These are phyloP conservation scores for Termitomyces sp. DNA, from an alignment of 768 basidiomycete species.

Conservation along the genomic window DNA sequence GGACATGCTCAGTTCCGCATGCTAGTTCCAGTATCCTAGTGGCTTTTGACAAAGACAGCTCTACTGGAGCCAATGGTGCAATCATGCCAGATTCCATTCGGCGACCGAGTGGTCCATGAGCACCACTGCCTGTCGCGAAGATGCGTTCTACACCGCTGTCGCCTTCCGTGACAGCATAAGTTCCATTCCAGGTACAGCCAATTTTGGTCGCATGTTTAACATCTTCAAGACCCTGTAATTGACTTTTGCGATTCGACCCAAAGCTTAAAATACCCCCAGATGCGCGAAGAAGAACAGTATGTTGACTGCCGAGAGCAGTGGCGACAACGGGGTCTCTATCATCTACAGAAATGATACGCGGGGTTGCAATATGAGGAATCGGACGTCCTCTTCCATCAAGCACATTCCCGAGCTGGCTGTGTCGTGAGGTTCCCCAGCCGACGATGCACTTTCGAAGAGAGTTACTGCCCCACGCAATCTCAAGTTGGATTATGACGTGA, in stretches of 20 bases:
- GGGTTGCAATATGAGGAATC: slow-evolving; percentile 29
- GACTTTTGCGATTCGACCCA: slow-evolving; percentile 75
- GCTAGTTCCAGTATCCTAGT: slow-evolving; percentile 36
- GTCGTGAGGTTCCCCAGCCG: slow-evolving; percentile 86
- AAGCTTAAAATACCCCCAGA: slow-evolving; percentile 49
- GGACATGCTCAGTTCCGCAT: slow-evolving; percentile 86
- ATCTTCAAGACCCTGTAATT: slow-evolving; percentile 41
- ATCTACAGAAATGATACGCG: slow-evolving; percentile 33
- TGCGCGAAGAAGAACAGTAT: slow-evolving; percentile 53
- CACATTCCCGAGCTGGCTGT: slow-evolving; percentile 74
- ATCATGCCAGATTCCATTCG: slow-evolving; percentile 7
- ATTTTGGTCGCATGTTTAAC: slow-evolving; percentile 29
- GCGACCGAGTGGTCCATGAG: slow-evolving; percentile 67
- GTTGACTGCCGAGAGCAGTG: slow-evolving; percentile 41
- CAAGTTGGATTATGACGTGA: slow-evolving; percentile 59
- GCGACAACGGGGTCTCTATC: slow-evolving; percentile 30
- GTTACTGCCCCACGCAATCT: slow-evolving; percentile 22
- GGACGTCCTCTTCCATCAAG: slow-evolving; percentile 21
- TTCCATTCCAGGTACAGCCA: slow-evolving; percentile 81
- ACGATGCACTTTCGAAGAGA: slow-evolving; percentile 32
- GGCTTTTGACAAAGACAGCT: slow-evolving; percentile 27
- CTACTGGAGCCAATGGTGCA: slow-evolving; percentile 23
- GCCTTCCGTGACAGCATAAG: slow-evolving; percentile 44
- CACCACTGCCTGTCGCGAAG: slow-evolving; percentile 52
- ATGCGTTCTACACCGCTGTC: slow-evolving; percentile 21